A percentile compares a stretch with the other conserved stretches of the same genome.
Conservation (phyloP, 805 yeast species). For the Saturnispora zaruensis region DNA sequence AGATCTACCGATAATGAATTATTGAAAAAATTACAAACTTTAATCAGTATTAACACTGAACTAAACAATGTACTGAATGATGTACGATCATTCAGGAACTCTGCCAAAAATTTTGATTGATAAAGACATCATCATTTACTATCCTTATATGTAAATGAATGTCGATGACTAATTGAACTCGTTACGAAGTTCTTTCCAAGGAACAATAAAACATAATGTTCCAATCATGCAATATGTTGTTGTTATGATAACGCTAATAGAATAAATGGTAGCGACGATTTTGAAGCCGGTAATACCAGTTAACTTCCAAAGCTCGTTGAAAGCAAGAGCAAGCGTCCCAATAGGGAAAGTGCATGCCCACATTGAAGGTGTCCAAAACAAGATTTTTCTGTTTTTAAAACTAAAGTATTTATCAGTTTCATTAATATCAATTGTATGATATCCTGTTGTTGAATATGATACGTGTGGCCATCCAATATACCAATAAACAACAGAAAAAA, state of each 20-base stretch:
- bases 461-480: conserved; percentile 14
- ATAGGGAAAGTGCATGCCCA: conserved; percentile 90
- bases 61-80: not conserved
- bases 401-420: conserved; percentile 27
- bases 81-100: not conserved
- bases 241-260: conserved; percentile 40
- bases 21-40: not conserved
- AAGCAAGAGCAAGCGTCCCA: conserved; percentile 69
- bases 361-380: conserved; percentile 42
- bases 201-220: conserved; percentile 27
- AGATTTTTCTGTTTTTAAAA: conserved; percentile 20
- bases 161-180: not conserved
- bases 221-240: conserved; percentile 35
- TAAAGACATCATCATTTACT: not conserved
- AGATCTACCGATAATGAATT: not conserved
- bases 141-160: too few relatives aligned
- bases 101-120: not conserved
- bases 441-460: not conserved
- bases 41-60: not conserved
- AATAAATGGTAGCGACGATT: conserved; percentile 55
- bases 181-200: conserved; percentile 14
- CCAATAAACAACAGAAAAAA: conserved; percentile 12
- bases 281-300: conserved; percentile 50
- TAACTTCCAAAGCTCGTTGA: conserved; percentile 39
- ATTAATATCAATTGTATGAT: conserved; percentile 26